Evolutionary conservation across 2,329 filamentous ascomycete genomes (phyloP).

Genomic region (Xylaria sp.): DNA sequence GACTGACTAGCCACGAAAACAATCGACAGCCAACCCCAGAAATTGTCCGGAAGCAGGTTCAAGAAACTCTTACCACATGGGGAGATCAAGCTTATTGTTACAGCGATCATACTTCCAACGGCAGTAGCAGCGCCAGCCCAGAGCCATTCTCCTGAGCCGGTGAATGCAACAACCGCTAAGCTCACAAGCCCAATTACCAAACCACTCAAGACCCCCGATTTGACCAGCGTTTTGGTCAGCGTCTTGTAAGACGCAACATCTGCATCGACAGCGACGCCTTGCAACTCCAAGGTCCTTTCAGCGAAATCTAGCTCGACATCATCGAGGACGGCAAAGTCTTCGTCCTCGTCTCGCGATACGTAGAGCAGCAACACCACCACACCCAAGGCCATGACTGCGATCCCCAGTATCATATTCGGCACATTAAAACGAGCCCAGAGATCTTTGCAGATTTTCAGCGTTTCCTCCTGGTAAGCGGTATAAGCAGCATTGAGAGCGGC

Average conservation of each 20-base stretch:
- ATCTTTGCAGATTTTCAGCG: conserved; percentile 79
- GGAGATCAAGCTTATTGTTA: conserved; percentile 55
- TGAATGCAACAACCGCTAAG: conserved; percentile 46
- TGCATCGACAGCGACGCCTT: conserved; percentile 48
- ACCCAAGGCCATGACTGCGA: conserved; percentile 74
- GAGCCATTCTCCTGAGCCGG: conserved; percentile 54
- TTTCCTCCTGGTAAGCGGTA: conserved; percentile 79
- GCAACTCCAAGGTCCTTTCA: conserved; percentile 66
- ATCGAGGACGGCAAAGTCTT: conserved; percentile 64
- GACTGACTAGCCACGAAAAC: conserved; percentile 87
- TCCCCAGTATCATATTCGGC: conserved; percentile 82
- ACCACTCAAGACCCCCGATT: conserved; percentile 51
- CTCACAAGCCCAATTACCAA: conserved; percentile 50
- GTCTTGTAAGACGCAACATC: conserved; percentile 49
- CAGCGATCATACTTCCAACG: conserved; percentile 56
- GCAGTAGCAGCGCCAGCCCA: conserved; percentile 55
- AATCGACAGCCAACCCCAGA: conserved; percentile 90
- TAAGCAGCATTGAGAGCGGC: conserved; percentile 67
- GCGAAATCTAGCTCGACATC: conserved; percentile 68
- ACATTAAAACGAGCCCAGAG: conserved; percentile 95
- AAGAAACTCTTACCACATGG: conserved; percentile 55
- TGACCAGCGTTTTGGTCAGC: conserved; percentile 53
- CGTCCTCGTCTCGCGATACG: conserved; percentile 67
- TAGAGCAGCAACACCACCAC: conserved; percentile 79
- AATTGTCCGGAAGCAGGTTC: conserved; percentile 72